phyloP scores from a whole-genome alignment of 495 filamentous ascomycete genomes.

The Talaromyces stipitatus region DNA sequence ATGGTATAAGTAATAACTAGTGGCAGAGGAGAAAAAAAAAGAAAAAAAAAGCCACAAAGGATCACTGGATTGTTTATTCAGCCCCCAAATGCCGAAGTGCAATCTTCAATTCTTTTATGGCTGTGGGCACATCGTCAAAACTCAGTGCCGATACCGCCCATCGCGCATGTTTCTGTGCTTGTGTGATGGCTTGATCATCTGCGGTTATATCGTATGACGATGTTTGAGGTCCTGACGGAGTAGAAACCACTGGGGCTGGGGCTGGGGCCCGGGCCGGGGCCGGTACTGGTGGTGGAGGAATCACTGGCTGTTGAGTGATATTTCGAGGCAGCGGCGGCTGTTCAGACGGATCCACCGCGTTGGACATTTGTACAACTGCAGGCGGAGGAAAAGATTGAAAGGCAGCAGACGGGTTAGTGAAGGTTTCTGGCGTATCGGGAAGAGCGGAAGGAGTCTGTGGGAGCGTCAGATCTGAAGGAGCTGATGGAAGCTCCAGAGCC shows the following conservation, averaged over 20 bases:
- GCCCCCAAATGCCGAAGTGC: conserved; percentile 50
- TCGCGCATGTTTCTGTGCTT: conserved; percentile 90
- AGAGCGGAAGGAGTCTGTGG: conserved; percentile 21
- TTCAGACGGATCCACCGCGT: conserved; percentile 16
- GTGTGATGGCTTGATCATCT: conserved; percentile 68
- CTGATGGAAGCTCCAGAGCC: conserved; percentile 31
- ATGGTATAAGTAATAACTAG: not conserved
- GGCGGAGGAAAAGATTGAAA: conserved; percentile 44
- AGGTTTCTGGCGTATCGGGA: conserved; percentile 29
- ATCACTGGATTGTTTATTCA: conserved; percentile 12
- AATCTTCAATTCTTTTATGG: conserved; percentile 71
- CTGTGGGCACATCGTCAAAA: conserved; percentile 91
- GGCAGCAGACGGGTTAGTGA: conserved; percentile 16
- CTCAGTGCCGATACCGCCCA: conserved; percentile 97
- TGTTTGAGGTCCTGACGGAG: conserved; percentile 12
- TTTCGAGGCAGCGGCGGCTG: not conserved
- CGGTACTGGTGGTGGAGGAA: conserved; percentile 10
- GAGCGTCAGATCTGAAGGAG: conserved; percentile 26
- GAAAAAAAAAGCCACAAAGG: not conserved
- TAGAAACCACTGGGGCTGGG: conserved; percentile 7
- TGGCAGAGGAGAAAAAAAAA: not conserved
- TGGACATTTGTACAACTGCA: conserved; percentile 14
- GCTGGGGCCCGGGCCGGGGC: conserved; percentile 12
- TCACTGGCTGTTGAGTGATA: not conserved
- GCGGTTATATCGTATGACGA: conserved; percentile 10